phyloP scores from a whole-genome alignment of 768 basidiomycete species.

The Cytidiella melzeri region DNA sequence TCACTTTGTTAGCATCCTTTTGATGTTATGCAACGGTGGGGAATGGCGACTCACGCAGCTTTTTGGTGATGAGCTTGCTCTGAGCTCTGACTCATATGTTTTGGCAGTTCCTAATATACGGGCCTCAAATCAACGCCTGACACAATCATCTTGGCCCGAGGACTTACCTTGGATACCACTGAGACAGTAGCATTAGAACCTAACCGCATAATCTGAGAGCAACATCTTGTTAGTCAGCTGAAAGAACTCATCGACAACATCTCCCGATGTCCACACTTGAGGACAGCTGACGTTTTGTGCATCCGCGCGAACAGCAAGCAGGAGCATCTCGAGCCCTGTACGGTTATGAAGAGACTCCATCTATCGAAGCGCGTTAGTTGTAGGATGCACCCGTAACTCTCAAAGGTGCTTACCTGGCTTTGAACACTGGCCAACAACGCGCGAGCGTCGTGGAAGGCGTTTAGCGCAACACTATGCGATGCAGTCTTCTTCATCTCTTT shows the following conservation, averaged over 20 bases:
- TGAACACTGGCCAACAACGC: not conserved
- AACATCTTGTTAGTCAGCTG: not conserved
- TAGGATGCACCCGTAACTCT: not conserved
- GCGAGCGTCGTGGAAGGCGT: slow-evolving; percentile 3
- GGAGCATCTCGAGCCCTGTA: not conserved
- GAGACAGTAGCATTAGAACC: not conserved
- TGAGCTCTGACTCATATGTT: not conserved
- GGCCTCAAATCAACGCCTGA: not conserved
- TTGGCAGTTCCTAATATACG: not conserved
- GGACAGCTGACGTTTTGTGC: not conserved
- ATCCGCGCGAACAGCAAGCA: not conserved
- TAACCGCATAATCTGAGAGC: not conserved
- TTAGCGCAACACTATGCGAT: slow-evolving; percentile 1
- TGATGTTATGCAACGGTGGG: not conserved
- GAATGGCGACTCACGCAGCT: not conserved
- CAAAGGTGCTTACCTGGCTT: not conserved
- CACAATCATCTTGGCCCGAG: too few relatives aligned
- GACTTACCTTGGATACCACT: not conserved
- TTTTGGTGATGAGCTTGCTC: not conserved
- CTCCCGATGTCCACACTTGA: not conserved
- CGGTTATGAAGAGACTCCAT: slow-evolving; percentile 1
- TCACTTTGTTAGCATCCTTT: too few relatives aligned
- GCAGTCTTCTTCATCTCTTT: slow-evolving; percentile 1
- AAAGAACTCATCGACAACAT: slow-evolving; percentile 1
- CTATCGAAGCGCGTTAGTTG: not conserved